Base-by-base conservation (phyloP, 2,329 filamentous ascomycete species). In the Colletotrichum chlorophyti region DNA sequence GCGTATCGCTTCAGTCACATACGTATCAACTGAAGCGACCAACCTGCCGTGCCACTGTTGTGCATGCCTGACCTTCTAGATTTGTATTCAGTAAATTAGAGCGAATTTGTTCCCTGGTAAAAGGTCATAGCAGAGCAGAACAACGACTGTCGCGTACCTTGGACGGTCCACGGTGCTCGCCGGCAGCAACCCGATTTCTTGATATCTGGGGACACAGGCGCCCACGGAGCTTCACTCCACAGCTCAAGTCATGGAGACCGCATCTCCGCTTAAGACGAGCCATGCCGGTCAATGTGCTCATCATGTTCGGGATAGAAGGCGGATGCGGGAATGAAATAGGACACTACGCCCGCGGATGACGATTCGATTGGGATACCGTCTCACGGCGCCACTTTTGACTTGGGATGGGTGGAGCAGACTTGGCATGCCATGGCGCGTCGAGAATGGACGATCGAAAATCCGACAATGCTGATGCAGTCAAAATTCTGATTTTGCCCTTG, bases 331-430 rank as follows among this genome's bases (percentile, higher is more conserved):
- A 38, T 51, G 29, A 46, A 38, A 38, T 23, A 52, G 19, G 21
- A 29, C n/a, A n/a, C n/a, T n/a, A n/a, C n/a, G 21, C 29, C 24
- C 21, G 37, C 19, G 47, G 48, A 52, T 24, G 24, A 29, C 6
- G n/a, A 41, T 47, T 38, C 24, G 23, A 35, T 32, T 37, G 42
- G 43, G 50, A 24, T 49, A 31, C 49, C 43, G 37, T 49, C 27
- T 49, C 29, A 27, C 27, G 35, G 43, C 41, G 45, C 51, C 55
- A 59, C 51, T 55, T 55, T 59, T 55, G 55, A 55, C 50, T 59
- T 35, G 51, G 43, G 15, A 47, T 27, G 24, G 29, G 55, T 59
- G 55, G 55, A 40, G 43, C 51, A 15, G 45, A 27, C 35, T 38
- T 43, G n/a, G 27, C 43, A 43, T 49, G 45, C 31, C 38, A 49